phyloP scores from a whole-genome alignment of 345 rosid species.

The Litchi chinensis region DNA sequence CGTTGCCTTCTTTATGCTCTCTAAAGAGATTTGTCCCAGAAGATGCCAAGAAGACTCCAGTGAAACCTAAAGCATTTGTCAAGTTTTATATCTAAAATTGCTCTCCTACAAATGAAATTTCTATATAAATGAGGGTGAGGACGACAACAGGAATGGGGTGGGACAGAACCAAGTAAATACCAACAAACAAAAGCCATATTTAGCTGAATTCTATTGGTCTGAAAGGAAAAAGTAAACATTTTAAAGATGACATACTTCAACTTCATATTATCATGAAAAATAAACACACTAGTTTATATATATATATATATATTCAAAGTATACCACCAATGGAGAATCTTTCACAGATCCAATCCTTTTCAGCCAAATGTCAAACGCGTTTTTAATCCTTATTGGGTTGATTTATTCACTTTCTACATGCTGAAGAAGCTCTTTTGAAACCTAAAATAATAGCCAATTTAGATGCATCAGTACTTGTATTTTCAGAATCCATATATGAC shows the following conservation, averaged over 20 bases:
- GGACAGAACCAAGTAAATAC: background rate
- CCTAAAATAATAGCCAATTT: conserved; percentile 37
- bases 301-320: background rate
- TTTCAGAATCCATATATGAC: background rate
- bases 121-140: no score
- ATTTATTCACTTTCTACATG: conserved; percentile 36
- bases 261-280: background rate
- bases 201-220: background rate
- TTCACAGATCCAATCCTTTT: conserved; percentile 49
- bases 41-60: no score
- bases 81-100: no score
- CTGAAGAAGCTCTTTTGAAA: conserved; percentile 56
- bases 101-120: no score
- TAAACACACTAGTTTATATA: background rate
- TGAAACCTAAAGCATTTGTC: no score
- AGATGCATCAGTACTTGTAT: conserved; percentile 3
- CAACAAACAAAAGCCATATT: background rate
- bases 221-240: no score
- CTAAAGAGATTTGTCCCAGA: no score
- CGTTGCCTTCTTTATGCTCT: no score
- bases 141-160: no score
- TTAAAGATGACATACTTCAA: background rate
- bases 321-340: conserved; percentile 48
- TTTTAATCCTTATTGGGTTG: conserved; percentile 38
- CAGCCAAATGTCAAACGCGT: conserved; percentile 70